Percentiles rank a stretch among this genome's conserved stretches.
Conservation (phyloP, 371 early-diverging fungal species). For the Capillidium heterosporum region DNA sequence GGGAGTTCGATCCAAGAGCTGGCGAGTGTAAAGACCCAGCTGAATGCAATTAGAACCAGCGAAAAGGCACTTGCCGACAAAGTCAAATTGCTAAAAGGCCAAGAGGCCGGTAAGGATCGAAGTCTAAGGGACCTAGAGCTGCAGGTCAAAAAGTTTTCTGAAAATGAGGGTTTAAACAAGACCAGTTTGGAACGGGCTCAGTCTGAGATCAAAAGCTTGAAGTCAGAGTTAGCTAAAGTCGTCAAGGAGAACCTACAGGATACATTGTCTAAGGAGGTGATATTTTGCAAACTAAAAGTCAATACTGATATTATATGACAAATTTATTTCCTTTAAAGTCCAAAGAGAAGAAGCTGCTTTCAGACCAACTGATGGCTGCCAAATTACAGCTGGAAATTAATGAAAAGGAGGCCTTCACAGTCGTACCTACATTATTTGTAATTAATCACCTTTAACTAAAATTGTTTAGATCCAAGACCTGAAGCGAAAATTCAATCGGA, state of each 20-base stretch:
- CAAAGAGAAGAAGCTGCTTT: neutral
- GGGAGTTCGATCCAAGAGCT: constrained; percentile 27
- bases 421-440: constrained; percentile 16
- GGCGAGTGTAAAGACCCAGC: constrained; percentile 29
- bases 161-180: neutral
- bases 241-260: neutral
- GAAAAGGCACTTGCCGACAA: constrained; percentile 35
- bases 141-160: neutral
- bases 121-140: constrained; percentile 7
- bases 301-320: too few species aligned
- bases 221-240: neutral
- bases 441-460: neutral
- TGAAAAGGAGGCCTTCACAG: constrained; percentile 18
- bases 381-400: constrained; percentile 7
- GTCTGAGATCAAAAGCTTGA: neutral
- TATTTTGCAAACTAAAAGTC: too few species aligned
- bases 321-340: too few species aligned
- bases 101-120: constrained; percentile 9
- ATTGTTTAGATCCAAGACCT: constrained; percentile 25
- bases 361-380: neutral
- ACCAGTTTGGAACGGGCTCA: neutral
- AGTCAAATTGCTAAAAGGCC: neutral
- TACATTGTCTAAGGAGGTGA: neutral
- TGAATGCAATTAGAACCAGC: constrained; percentile 20
- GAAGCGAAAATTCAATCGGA: constrained; percentile 23